Percentiles rank a stretch among this genome's conserved stretches.
phyloP scores from a whole-genome alignment of 1,284 basidiomycete genomes.

The Pyrrhoderma noxium region DNA sequence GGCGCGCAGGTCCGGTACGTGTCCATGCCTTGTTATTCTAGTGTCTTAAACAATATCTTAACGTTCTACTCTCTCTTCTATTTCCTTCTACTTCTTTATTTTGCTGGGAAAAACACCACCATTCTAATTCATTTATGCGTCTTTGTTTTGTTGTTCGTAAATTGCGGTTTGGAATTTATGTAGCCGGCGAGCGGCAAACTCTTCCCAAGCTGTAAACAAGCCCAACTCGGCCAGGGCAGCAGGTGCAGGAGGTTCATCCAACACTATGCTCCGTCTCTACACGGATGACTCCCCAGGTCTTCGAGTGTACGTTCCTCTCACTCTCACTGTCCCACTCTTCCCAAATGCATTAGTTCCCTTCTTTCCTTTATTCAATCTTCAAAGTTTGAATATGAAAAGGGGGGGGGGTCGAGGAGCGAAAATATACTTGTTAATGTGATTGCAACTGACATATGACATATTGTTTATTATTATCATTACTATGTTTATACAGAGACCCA shows the following conservation, averaged over 20 bases:
- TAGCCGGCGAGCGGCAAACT: constrained; percentile 81
- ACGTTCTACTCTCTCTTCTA: not conserved
- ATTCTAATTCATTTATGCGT: not conserved
- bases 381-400: not conserved
- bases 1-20: constrained; percentile 73
- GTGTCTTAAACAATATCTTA: constrained; percentile 11
- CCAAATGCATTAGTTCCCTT: not conserved
- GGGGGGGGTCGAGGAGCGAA: no score
- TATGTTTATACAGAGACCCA: constrained; percentile 80
- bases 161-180: not conserved
- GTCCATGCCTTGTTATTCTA: constrained; percentile 2
- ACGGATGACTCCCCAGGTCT: constrained; percentile 96
- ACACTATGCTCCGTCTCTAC: constrained; percentile 98
- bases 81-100: no score
- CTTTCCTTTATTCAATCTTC: not conserved
- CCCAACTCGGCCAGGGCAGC: constrained; percentile 90
- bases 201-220: constrained; percentile 54
- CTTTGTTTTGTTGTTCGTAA: not conserved
- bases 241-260: constrained; percentile 92
- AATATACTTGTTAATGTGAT: no score
- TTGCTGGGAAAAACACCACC: not conserved
- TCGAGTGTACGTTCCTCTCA: constrained; percentile 73
- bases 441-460: not conserved
- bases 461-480: constrained; percentile 11
- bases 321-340: not conserved